phyloP scores from a whole-genome alignment of 1,139 yeast genomes.

The Hemisphaericaspora xylofermentans region DNA sequence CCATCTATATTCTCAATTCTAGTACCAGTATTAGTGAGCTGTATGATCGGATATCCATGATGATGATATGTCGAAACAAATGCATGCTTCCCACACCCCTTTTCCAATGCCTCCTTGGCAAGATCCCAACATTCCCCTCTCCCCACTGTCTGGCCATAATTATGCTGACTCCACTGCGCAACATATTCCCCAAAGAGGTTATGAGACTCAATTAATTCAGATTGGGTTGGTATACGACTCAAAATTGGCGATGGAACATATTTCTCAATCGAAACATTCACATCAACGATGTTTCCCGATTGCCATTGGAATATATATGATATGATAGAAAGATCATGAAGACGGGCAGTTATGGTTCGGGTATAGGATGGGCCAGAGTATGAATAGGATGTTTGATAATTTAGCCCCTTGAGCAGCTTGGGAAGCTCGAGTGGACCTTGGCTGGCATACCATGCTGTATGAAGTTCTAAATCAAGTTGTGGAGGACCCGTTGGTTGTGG shows the following conservation, averaged over 20 bases:
- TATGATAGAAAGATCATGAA: constrained; percentile 52
- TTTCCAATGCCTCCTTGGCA: constrained; percentile 60
- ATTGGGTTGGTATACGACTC: constrained; percentile 31
- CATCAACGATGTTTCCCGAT: constrained; percentile 22
- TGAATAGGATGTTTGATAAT: constrained; percentile 33
- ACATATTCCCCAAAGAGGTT: constrained; percentile 51
- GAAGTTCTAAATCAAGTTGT: constrained; percentile 40
- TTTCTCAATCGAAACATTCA: constrained; percentile 28
- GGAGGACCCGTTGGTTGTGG: constrained; percentile 27
- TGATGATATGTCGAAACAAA: constrained; percentile 52
- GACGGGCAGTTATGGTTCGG: constrained; percentile 34
- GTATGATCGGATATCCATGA: constrained; percentile 60
- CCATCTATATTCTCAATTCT: constrained; percentile 20
- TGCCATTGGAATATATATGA: constrained; percentile 51
- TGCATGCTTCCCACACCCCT: constrained; percentile 64
- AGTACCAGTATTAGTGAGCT: constrained; percentile 28
- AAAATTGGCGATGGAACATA: constrained; percentile 53
- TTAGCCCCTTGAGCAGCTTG: constrained; percentile 32
- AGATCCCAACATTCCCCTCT: constrained; percentile 81
- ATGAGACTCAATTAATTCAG: constrained; percentile 41
- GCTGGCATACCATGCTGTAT: constrained; percentile 47
- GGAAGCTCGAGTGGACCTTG: constrained; percentile 33
- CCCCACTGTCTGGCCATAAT: constrained; percentile 56
- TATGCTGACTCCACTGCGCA: constrained; percentile 63
- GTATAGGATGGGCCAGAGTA: constrained; percentile 17